These are phyloP conservation scores for Talaromyces atroroseus DNA, from an alignment of 2,329 filamentous ascomycete genomes.

Conservation along the genomic window DNA sequence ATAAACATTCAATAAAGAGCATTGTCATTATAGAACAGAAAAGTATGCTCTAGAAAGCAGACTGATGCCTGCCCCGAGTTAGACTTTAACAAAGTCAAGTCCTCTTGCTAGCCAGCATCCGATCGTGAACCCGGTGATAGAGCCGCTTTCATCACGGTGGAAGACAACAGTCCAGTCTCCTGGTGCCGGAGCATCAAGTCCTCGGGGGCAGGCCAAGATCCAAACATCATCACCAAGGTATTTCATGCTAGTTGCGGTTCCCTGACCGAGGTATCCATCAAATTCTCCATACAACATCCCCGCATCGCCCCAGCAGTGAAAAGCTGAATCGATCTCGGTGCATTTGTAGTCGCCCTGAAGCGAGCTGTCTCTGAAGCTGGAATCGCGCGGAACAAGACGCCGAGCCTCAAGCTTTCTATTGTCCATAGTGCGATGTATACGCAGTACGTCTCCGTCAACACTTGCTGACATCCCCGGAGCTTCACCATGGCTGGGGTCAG, in stretches of 20 bases:
- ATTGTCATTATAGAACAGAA: no score
- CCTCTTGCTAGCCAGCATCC: constrained; percentile 40
- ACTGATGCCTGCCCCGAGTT: neutral
- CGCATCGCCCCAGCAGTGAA: constrained; percentile 31
- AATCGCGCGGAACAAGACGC: constrained; percentile 17
- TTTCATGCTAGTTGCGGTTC: constrained; percentile 33
- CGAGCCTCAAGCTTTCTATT: constrained; percentile 24
- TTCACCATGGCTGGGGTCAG: constrained; percentile 9
- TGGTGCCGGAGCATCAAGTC: constrained; percentile 38
- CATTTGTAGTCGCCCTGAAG: constrained; percentile 31
- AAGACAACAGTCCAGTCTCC: constrained; percentile 43
- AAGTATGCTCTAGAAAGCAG: no score
- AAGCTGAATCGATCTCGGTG: constrained; percentile 33
- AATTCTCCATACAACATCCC: constrained; percentile 40
- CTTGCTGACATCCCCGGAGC: constrained; percentile 21
- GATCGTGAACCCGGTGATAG: constrained; percentile 25
- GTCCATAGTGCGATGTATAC: constrained; percentile 24
- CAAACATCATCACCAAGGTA: constrained; percentile 38
- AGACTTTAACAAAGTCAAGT: neutral
- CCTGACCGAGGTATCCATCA: constrained; percentile 38
- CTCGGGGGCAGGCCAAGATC: constrained; percentile 34
- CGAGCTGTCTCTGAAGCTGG: constrained; percentile 7
- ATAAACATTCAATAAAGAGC: no score
- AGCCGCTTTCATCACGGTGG: constrained; percentile 20
- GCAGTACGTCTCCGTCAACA: constrained; percentile 27